Evolutionary conservation across 2,329 filamentous ascomycete genomes (phyloP).

Genomic region (Pseudopithomyces chartarum): DNA sequence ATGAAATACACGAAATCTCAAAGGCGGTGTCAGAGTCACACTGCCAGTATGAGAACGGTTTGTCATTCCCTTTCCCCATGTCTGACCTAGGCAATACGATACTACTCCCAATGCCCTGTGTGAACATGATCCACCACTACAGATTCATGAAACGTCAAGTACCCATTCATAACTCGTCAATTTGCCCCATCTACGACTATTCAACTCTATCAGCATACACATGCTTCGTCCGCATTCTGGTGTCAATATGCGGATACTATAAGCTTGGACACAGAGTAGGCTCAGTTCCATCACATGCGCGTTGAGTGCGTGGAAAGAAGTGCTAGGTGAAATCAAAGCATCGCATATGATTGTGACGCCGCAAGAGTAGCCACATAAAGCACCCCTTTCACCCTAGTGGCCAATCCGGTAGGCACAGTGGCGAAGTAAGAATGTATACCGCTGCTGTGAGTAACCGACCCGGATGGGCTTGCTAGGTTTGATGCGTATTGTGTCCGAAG

Average conservation of each 20-base stretch:
- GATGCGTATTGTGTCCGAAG: not conserved
- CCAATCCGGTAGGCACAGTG: not conserved
- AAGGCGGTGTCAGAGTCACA: not conserved
- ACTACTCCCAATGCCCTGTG: not conserved
- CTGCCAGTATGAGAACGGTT: not conserved
- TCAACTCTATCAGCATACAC: not conserved
- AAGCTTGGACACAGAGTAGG: slow-evolving; percentile 3
- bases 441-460: not conserved
- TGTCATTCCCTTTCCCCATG: not conserved
- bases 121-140: not conserved
- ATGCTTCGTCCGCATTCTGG: not conserved
- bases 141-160: not conserved
- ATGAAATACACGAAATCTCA: not conserved
- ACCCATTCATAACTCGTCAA: not conserved
- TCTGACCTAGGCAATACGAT: not conserved
- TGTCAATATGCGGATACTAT: not conserved
- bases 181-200: not conserved
- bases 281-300: not conserved
- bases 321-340: slow-evolving; percentile 1
- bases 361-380: not conserved
- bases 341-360: not conserved
- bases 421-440: not conserved
- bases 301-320: not conserved
- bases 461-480: not conserved
- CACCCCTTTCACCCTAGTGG: not conserved